These are phyloP conservation scores for Pythium myriotylum DNA, from an alignment of 352 stramenopile species.

Conservation along the genomic window DNA sequence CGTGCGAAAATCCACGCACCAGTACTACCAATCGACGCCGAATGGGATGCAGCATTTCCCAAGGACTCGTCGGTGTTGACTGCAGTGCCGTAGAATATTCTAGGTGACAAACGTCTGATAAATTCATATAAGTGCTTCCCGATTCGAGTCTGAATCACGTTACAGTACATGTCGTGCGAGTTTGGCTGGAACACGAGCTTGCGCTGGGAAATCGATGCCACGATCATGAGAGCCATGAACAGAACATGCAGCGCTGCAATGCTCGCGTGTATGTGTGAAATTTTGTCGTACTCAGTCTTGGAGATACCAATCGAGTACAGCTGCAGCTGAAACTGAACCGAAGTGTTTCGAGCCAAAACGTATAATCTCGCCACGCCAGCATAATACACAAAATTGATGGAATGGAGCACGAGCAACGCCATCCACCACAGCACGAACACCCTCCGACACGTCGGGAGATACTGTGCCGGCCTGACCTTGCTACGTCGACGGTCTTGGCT, in stretches of 20 bases:
- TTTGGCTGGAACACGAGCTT: conserved; percentile 12
- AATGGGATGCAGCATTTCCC: background rate
- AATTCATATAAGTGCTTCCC: background rate
- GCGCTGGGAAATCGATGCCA: background rate
- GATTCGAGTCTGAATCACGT: background rate
- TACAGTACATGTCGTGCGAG: background rate
- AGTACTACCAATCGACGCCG: background rate
- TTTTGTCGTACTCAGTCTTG: background rate
- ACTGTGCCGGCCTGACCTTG: no score
- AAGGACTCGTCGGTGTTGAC: no score
- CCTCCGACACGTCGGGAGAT: conserved; percentile 4
- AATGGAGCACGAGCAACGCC: conserved; percentile 6
- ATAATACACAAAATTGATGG: conserved; percentile 10
- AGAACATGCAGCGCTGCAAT: conserved; percentile 16
- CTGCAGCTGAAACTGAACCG: conserved; percentile 15
- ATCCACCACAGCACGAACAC: conserved; percentile 12
- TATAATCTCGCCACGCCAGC: conserved; percentile 10
- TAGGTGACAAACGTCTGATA: background rate
- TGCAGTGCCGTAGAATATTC: no score
- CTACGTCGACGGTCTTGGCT: no score
- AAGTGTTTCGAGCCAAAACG: background rate
- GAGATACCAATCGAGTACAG: conserved; percentile 8
- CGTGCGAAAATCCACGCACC: conserved; percentile 1
- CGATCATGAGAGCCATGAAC: conserved; percentile 16
- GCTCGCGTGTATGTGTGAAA: conserved; percentile 7